Percentiles rank a stretch among this genome's conserved stretches.
These are phyloP conservation scores for Capsicum baccatum DNA, from an alignment of 257 asterid genomes.

Conservation along the genomic window DNA sequence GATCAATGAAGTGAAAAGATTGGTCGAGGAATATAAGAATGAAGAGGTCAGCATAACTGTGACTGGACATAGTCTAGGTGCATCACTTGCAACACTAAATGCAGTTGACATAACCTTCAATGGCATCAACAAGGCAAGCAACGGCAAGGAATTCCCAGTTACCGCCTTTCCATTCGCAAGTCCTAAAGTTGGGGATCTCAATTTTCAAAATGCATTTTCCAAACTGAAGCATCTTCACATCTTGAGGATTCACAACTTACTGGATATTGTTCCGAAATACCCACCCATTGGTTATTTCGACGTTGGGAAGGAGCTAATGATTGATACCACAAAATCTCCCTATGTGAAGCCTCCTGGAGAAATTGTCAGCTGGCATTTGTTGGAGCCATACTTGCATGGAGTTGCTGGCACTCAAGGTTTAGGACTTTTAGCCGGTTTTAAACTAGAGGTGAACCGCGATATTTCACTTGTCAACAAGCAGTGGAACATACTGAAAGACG, in stretches of 20 bases:
- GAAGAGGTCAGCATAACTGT: background rate
- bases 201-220: slow-evolving; percentile 35
- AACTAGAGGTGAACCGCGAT: slow-evolving; percentile 16
- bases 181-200: slow-evolving; percentile 39
- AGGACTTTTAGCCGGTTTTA: background rate
- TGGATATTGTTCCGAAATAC: background rate
- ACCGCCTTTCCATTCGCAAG: slow-evolving; percentile 63
- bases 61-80: slow-evolving; percentile 9
- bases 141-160: slow-evolving; percentile 57
- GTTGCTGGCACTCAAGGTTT: slow-evolving; percentile 16
- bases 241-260: slow-evolving; percentile 48
- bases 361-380: slow-evolving; percentile 50
- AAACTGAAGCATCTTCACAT: slow-evolving; percentile 39
- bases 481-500: slow-evolving; percentile 54
- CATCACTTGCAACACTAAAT: slow-evolving; percentile 20
- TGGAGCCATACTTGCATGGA: slow-evolving; percentile 81
- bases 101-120: background rate
- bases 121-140: slow-evolving; percentile 35
- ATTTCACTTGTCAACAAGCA: slow-evolving; percentile 15
- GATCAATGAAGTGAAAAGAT: slow-evolving; percentile 5
- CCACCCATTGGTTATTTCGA: slow-evolving; percentile 46
- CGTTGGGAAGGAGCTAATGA: slow-evolving; percentile 60
- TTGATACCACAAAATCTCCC: slow-evolving; percentile 26
- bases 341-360: slow-evolving; percentile 62
- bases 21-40: background rate